These are phyloP conservation scores for Didymella pinodella DNA, from an alignment of 2,329 filamentous ascomycete species.

Conservation along the genomic window DNA sequence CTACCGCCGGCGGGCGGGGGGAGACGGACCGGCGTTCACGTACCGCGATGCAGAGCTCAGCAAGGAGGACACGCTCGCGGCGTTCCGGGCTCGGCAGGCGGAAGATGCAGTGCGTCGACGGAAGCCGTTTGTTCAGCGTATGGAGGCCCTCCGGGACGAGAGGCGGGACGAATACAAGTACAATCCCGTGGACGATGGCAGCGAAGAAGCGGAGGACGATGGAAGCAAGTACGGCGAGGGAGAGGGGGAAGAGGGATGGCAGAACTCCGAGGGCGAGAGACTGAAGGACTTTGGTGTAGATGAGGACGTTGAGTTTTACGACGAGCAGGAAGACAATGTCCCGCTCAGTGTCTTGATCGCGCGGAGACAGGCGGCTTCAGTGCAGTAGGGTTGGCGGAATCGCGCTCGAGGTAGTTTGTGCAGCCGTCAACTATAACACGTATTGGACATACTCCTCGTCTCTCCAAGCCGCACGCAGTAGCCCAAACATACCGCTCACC, in stretches of 20 bases:
- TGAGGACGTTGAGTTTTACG: conserved; percentile 74
- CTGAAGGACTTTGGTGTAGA: conserved; percentile 82
- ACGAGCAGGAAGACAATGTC: conserved; percentile 71
- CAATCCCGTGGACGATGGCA: conserved; percentile 36
- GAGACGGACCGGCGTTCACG: conserved; percentile 48
- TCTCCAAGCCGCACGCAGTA: too few relatives aligned
- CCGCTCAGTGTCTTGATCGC: conserved; percentile 72
- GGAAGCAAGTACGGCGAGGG: conserved; percentile 26
- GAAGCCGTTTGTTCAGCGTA: conserved; percentile 54
- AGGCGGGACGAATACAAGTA: conserved; percentile 23
- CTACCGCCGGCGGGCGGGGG: conserved; percentile 28
- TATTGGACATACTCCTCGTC: too few relatives aligned
- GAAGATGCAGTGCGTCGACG: conserved; percentile 58
- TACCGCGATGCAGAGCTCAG: conserved; percentile 49
- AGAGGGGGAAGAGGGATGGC: conserved; percentile 69
- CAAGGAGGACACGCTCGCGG: conserved; percentile 56
- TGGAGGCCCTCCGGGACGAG: conserved; percentile 34
- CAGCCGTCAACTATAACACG: not conserved
- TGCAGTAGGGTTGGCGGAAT: conserved; percentile 3
- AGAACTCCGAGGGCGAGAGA: conserved; percentile 76
- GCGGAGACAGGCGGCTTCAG: conserved; percentile 27
- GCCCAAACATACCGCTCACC: too few relatives aligned
- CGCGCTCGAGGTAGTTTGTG: not conserved
- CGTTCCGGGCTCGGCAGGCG: conserved; percentile 63
- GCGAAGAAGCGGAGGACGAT: conserved; percentile 31